These are phyloP conservation scores for Pseudogymnoascus sp. DNA, from an alignment of 2,329 filamentous ascomycete species.

Conservation along the genomic window DNA sequence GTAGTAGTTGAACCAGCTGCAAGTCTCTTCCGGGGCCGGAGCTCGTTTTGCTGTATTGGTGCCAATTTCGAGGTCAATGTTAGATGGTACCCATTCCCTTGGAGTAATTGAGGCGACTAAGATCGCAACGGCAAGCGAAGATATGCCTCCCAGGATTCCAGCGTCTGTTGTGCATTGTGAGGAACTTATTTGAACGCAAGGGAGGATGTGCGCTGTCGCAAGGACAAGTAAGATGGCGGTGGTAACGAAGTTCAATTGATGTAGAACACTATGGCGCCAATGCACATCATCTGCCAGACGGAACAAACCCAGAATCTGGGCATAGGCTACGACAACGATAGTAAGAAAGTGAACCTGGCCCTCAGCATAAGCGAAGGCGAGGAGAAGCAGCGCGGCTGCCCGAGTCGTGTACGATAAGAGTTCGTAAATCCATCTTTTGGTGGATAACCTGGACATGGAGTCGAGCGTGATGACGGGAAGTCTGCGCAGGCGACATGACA, in stretches of 20 bases:
- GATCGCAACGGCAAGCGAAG: conserved; percentile 32
- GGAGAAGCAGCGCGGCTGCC: too few species aligned
- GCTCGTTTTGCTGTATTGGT: conserved; percentile 33
- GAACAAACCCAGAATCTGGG: too few species aligned
- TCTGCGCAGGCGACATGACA: too few species aligned
- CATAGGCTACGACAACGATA: too few species aligned
- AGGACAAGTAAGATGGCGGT: conserved; percentile 35
- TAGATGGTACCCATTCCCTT: conserved; percentile 45
- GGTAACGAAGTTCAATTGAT: conserved; percentile 45
- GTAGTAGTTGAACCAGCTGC: conserved; percentile 48
- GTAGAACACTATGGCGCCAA: conserved; percentile 43
- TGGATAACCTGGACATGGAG: too few species aligned
- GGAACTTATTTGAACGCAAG: conserved; percentile 37
- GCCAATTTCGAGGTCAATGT: conserved; percentile 34
- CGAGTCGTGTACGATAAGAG: too few species aligned
- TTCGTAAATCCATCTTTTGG: too few species aligned
- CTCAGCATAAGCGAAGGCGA: too few species aligned
- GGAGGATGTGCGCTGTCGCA: conserved; percentile 36
- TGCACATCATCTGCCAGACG: conserved; percentile 30
- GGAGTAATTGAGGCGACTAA: conserved; percentile 33
- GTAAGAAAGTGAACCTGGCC: too few species aligned
- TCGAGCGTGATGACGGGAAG: too few species aligned
- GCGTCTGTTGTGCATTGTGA: conserved; percentile 29
- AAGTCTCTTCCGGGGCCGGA: conserved; percentile 47
- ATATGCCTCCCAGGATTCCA: conserved; percentile 32